Base-by-base conservation (phyloP, 257 asterid species). In the Parsonsia alboflavescens region DNA sequence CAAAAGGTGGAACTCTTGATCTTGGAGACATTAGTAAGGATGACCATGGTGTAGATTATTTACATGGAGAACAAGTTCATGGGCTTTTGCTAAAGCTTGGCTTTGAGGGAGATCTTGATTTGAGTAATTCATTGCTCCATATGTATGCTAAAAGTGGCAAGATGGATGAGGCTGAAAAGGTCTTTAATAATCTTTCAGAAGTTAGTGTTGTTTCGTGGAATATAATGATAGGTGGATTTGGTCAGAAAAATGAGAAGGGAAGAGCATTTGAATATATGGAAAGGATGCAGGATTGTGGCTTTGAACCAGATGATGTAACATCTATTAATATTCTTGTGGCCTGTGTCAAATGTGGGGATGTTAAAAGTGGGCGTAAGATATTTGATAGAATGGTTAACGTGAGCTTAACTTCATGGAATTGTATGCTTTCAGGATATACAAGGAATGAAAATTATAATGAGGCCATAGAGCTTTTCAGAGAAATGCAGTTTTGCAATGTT, bases 161-260 rank as follows among this genome's bases (percentile, higher is more conserved):
- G 54, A 85, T 91, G 93, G 89, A 86, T 50, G 59, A 73, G 80
- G 92, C 97, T n/a, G 91, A 88, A 77, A 79, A 54, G 54, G 71
- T 88, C 73, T 86, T 91, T 81, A 67, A 82, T 62, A 78, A 72
- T 63, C 74, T 89, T 81, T 53, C 69, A 4, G 84, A 88, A 76
- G 86, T 84, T 59, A 89, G 85, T 77, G 85, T 86, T 52, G 91
- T 89, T 77, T 89, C 92, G 2, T 91, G 96, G 97, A 91, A 91
- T 73, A 84, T 91, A 57, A 91, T 91, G 97, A 85, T 91, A 16
- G 87, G 89, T 45, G 96, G 93, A 33, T 86, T 86, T 79, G 92
- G 91, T 63, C 89, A 83, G 79, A 73, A 67, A 44, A 71, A 71
- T 72, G 50, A 80, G 19, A 82, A 77, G 50, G 84, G 63, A 26